These are phyloP conservation scores for Penicillium pulvis DNA, from an alignment of 495 filamentous ascomycete species.

Conservation along the genomic window DNA sequence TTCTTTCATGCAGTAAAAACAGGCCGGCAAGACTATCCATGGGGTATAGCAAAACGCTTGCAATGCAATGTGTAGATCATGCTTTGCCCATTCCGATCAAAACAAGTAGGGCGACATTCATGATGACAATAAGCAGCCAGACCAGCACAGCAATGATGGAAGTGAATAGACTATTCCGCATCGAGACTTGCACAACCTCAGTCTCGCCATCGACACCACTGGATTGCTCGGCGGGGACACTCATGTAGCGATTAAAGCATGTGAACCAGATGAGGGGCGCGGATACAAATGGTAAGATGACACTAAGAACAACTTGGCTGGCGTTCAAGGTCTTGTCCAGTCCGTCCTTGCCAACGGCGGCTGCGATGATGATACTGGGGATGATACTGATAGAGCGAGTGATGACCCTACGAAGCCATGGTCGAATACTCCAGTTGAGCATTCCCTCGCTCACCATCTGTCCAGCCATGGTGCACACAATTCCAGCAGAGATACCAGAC, in stretches of 20 bases:
- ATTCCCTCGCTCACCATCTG: constrained; percentile 84
- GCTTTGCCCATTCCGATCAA: constrained; percentile 62
- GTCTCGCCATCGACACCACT: constrained; percentile 30
- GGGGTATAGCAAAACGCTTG: background rate
- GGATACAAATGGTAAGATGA: constrained; percentile 78
- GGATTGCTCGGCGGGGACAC: constrained; percentile 46
- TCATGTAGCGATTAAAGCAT: constrained; percentile 80
- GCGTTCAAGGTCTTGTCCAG: constrained; percentile 74
- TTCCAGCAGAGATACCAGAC: constrained; percentile 75
- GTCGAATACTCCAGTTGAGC: constrained; percentile 67
- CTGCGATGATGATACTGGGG: constrained; percentile 80
- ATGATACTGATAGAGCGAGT: constrained; percentile 76
- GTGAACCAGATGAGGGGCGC: constrained; percentile 90
- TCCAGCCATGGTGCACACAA: constrained; percentile 81
- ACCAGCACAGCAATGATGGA: constrained; percentile 57
- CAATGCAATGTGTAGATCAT: constrained; percentile 7
- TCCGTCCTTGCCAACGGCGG: constrained; percentile 69
- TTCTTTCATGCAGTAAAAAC: constrained; percentile 1
- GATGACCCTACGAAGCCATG: constrained; percentile 72
- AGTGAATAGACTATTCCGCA: constrained; percentile 64
- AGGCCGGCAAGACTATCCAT: background rate
- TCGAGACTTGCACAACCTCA: constrained; percentile 36
- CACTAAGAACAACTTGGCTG: constrained; percentile 77
- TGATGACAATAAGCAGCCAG: constrained; percentile 68
- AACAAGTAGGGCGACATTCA: constrained; percentile 75